These are phyloP conservation scores for Rhodosorus marinus DNA, from an alignment of 23 red algal species.

Conservation along the genomic window DNA sequence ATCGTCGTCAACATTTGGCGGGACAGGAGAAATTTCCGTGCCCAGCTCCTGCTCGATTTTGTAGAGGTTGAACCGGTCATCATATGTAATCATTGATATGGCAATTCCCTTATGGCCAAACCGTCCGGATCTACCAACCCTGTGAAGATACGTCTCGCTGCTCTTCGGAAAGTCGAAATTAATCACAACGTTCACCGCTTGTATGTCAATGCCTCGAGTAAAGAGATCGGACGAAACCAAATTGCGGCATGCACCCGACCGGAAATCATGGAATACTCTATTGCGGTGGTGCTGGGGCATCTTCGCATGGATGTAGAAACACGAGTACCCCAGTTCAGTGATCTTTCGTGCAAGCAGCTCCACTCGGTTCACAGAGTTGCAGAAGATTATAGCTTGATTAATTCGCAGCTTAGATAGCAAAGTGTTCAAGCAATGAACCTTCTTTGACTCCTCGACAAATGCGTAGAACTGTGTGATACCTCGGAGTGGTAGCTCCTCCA, in stretches of 20 bases:
- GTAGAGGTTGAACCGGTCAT: slow-evolving; percentile 89
- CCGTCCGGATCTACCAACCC: slow-evolving; percentile 26
- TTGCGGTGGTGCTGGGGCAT: slow-evolving; percentile 91
- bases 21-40: slow-evolving; percentile 78
- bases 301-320: slow-evolving; percentile 93
- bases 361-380: slow-evolving; percentile 86
- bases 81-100: slow-evolving; percentile 52
- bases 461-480: slow-evolving; percentile 97
- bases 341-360: slow-evolving; percentile 91
- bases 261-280: slow-evolving; percentile 96
- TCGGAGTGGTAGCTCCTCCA: slow-evolving; percentile 85
- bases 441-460: slow-evolving; percentile 85
- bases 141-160: slow-evolving; percentile 39
- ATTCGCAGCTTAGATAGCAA: slow-evolving; percentile 89
- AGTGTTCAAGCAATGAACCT: slow-evolving; percentile 87
- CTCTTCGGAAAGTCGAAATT: slow-evolving; percentile 62
- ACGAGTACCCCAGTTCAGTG: slow-evolving; percentile 92
- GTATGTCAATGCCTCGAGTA: slow-evolving; percentile 38
- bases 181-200: slow-evolving; percentile 48
- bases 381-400: slow-evolving; percentile 98
- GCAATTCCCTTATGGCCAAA: slow-evolving; percentile 31
- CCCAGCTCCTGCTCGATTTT: slow-evolving; percentile 95
- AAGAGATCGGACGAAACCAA: slow-evolving; percentile 29
- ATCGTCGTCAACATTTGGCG: slow-evolving; percentile 49
- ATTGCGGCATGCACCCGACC: slow-evolving; percentile 72